A percentile compares a stretch with the other conserved stretches of the same genome.
Evolutionary conservation across 257 asterid genomes (phyloP).

Genomic region (Henckelia pumila): DNA sequence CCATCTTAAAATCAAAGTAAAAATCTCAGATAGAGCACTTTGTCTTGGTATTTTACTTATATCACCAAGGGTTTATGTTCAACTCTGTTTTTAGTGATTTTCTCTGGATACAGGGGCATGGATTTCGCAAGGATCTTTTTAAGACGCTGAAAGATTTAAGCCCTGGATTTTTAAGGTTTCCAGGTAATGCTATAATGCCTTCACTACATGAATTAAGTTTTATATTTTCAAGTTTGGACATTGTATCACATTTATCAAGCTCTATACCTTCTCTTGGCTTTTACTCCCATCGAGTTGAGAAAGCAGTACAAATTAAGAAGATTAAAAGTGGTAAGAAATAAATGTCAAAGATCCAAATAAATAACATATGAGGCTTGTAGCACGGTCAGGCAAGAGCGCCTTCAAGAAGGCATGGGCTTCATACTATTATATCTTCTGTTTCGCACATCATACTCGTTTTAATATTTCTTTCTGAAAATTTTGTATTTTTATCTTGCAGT

Average conservation of each 20-base stretch:
- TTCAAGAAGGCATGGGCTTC: not conserved
- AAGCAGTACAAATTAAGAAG: not conserved
- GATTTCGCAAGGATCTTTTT: constrained; percentile 89
- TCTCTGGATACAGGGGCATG: constrained; percentile 72
- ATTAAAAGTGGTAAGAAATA: not conserved
- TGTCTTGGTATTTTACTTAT: constrained; percentile 1
- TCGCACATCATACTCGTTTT: not conserved
- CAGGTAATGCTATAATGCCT: constrained; percentile 50
- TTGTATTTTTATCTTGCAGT: not conserved
- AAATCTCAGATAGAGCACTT: constrained; percentile 15
- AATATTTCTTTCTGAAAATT: constrained; percentile 4
- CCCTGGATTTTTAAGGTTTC: constrained; percentile 88
- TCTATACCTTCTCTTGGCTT: not conserved
- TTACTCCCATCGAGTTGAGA: not conserved
- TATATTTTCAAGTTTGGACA: not conserved
- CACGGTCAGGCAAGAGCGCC: not conserved
- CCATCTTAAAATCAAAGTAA: not conserved
- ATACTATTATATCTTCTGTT: not conserved
- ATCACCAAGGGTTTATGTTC: not conserved
- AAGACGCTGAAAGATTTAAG: constrained; percentile 61
- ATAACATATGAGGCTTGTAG: not conserved
- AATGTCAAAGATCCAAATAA: not conserved
- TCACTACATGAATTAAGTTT: not conserved
- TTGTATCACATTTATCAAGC: not conserved
- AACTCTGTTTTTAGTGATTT: constrained; percentile 4